A percentile compares a stretch with the other conserved stretches of the same genome.
Conservation (phyloP, 169 alveolate species). For the Cryptosporidium bovis region DNA sequence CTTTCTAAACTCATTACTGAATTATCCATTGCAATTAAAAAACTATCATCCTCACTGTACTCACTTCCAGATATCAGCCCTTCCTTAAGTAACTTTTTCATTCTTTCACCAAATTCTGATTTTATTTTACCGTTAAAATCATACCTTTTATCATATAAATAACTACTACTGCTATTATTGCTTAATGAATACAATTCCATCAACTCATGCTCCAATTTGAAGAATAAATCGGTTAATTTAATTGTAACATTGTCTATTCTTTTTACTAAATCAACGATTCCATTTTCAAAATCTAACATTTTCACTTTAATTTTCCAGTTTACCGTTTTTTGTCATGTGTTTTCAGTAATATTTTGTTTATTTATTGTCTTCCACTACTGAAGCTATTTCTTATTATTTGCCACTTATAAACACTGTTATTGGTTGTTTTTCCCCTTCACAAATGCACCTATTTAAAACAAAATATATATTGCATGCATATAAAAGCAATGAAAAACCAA, state of each 20-base stretch:
- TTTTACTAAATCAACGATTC: slow-evolving; percentile 49
- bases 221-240: slow-evolving; percentile 39
- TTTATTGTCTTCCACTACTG: too few relatives aligned
- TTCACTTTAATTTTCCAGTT: not conserved
- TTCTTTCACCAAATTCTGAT: slow-evolving; percentile 43
- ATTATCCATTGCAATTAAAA: slow-evolving; percentile 27
- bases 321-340: too few relatives aligned
- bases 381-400: too few relatives aligned
- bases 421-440: too few relatives aligned
- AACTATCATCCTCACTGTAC: slow-evolving; percentile 5
- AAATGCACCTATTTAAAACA: too few relatives aligned
- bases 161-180: not conserved
- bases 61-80: slow-evolving; percentile 5
- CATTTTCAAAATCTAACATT: slow-evolving; percentile 60
- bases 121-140: not conserved
- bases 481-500: too few relatives aligned
- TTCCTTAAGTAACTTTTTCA: slow-evolving; percentile 18
- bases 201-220: slow-evolving; percentile 43
- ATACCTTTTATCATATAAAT: not conserved
- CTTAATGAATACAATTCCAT: slow-evolving; percentile 19
- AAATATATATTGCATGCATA: too few relatives aligned
- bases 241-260: slow-evolving; percentile 68
- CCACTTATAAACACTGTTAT: too few relatives aligned
- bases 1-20: slow-evolving; percentile 52
- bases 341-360: too few relatives aligned